Base-by-base conservation (phyloP, 441 rosid species). In the Erodium texanum region DNA sequence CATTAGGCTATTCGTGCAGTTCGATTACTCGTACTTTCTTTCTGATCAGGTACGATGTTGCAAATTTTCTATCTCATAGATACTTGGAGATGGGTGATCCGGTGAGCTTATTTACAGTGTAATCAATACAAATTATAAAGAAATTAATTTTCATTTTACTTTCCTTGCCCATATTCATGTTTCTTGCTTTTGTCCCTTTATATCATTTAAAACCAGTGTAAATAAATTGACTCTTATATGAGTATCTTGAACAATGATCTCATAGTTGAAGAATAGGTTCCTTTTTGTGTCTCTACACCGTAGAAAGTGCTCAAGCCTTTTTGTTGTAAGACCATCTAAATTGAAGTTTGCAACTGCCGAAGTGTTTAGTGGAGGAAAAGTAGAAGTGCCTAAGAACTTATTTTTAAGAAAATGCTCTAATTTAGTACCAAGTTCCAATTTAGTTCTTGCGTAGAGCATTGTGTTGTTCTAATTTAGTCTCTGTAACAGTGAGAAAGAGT, bases 21-120 rank as follows among this genome's bases (percentile, higher is more conserved):
- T 27, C 29, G 29, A 27, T 27, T 27, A 27, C 29, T 27, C 4
- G 29, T 27, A 27, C 4, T 1, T 27, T 27, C 29, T 27, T 27
- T 27, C 29, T 27, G 29, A 27, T 65, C 85, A 94, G 99, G 98
- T 94, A 94, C 76, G 99, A 94, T 71, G 98, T 94, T 75, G 86
- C 88, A 70, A 81, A 77, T 63, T 90, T 94, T 80, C 77, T 92
- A 67, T 86, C 92, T 63, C 97, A 88, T 76, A 87, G 92, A 78
- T 74, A 81, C 79, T 76, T 89, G 85, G 99, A 94, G 73, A 77
- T 79, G 0, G 91, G 90, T 69, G 97, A 92, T 72, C 93, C 89
- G 85, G 98, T 94, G 58, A 66, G 52, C 67, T 69, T 10, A 8
- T 63, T 16, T 65, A 59, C 27, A 7, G 3, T n/a, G 3, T 1